Evolutionary conservation across 164 flowering plant genomes (phyloP), one percentile per base, ranked within the genome.

Genomic region (Umbilicus rupestris): DNA sequence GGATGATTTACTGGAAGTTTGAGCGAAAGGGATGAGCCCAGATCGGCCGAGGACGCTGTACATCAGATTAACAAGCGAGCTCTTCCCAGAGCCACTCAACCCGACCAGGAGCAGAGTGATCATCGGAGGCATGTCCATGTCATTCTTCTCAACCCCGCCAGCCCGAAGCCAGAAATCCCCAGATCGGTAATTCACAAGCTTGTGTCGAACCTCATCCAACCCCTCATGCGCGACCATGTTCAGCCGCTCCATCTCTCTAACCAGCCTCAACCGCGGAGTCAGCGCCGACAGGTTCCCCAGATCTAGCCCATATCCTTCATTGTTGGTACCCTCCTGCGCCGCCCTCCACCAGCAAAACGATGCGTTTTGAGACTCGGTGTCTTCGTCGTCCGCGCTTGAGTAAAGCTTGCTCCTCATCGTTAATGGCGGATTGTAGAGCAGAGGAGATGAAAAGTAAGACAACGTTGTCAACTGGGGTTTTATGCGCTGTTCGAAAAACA

Each of bases 161-260:
- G 75, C 68, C 3, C 89, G 87, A 1, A 84, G 71, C 90, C 88
- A 90, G 57, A 87, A 86, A 71, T 86, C 97, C 0, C 90, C 92
- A 1, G 87, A 69, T 17, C 81, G 73, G 63, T 87, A 90, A 35
- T 67, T 64, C 9, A 75, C 19, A 9, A 87, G 86, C 80, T 82
- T 85, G 68, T 86, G 91, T 0, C 97, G 79, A 46, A 86, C 77
- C 66, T 87, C 90, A 22, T 77, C 82, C n/a, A 87, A 79, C 9
- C 88, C 89, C 19, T 86, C 87, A 0, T 75, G 62, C 2, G 87
- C 84, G 9, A 86, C 29, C 59, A 83, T 35, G 9, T 84, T 84
- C 29, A 87, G 67, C 64, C 94, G 75, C 77, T 90, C 97, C 83
- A 87, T 65, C 68, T 87, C 94, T 44, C 94, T 76, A 5, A 86